Conservation (phyloP, 1,139 yeast genomes). For the Geotrichum carabidarum region DNA sequence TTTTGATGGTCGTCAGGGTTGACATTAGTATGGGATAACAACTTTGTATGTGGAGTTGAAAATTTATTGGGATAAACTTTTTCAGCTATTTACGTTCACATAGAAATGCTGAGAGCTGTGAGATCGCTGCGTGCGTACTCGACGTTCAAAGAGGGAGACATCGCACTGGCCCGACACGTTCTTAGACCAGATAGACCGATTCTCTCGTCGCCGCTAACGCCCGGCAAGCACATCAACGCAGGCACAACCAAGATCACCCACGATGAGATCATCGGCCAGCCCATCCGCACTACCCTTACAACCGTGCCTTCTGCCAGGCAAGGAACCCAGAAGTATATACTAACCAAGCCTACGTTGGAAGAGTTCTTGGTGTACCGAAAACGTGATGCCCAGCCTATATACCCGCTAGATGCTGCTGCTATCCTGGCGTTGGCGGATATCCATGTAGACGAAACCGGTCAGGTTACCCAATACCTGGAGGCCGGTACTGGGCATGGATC, state of each 20-base stretch:
- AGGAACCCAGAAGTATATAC: conserved; percentile 27
- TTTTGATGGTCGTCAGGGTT: conserved; percentile 11
- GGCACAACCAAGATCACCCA: conserved; percentile 14
- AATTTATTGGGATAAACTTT: neutral
- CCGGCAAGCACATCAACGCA: conserved; percentile 12
- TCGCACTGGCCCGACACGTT: conserved; percentile 20
- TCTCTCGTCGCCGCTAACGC: conserved; percentile 15
- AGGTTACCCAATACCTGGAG: conserved; percentile 39
- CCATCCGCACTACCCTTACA: conserved; percentile 14
- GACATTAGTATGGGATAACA: neutral
- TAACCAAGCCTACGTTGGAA: conserved; percentile 42
- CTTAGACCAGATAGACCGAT: conserved; percentile 18
- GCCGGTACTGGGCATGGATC: conserved; percentile 54
- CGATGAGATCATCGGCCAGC: conserved; percentile 15
- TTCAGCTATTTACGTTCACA: neutral
- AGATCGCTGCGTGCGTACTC: neutral
- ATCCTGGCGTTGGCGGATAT: conserved; percentile 45
- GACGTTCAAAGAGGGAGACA: conserved; percentile 18
- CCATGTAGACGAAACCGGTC: conserved; percentile 35
- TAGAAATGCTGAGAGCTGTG: no score
- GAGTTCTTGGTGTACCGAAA: conserved; percentile 41
- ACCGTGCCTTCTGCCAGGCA: conserved; percentile 4
- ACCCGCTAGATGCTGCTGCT: conserved; percentile 45
- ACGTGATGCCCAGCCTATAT: conserved; percentile 48
- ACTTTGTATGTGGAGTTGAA: neutral